Evolutionary conservation across 2,329 filamentous ascomycete genomes (phyloP), one percentile per base, ranked within the genome.

Genomic region (Botrytis porri): DNA sequence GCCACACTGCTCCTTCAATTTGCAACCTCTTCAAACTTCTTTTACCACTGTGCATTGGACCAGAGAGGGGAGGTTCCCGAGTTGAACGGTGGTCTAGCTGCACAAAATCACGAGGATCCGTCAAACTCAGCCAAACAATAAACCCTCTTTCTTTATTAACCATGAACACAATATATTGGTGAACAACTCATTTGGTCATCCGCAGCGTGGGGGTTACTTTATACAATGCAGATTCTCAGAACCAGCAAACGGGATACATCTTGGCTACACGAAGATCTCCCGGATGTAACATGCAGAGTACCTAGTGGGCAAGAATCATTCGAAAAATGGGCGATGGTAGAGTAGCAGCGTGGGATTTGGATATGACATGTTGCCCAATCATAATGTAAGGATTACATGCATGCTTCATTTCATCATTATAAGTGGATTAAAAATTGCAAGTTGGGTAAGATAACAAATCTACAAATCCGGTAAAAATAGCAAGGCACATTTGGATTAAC

Each of bases 231-330:
- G 51, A 48, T 10, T 39, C n/a, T 32, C 14, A 63, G 39, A 63
- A 63, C 61, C 61, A 29, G 39, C 37, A n/a, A 41, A 63, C 25
- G 39, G 39, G 39, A 43, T 64, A 32, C 25, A n/a, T 64, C 39
- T 32, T 61, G 59, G 61, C n/a, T 45, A 32, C 9, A 45, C 39
- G 61, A 64, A 41, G 22, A 39, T 39, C 45, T 66, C 45, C 64
- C 64, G 45, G 45, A 66, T 51, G 45, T 39, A 54, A 54, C 45
- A n/a, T 66, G 60, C 60, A 62, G 25, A 62, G 37, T 14, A 61
- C 35, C 59, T n/a, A n/a, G 25, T 29, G 32, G 51, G 51, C 32
- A 29, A 22, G 16, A 54, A 54, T 6, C 4, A 16, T 22, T 65
- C 39, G 14, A 25, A 51, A 18, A 37, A 66, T 39, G 18, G 25